A percentile compares a stretch with the other conserved stretches of the same genome.
phyloP scores from a whole-genome alignment of 148 eudicot species.

The Agrostemma githago region DNA sequence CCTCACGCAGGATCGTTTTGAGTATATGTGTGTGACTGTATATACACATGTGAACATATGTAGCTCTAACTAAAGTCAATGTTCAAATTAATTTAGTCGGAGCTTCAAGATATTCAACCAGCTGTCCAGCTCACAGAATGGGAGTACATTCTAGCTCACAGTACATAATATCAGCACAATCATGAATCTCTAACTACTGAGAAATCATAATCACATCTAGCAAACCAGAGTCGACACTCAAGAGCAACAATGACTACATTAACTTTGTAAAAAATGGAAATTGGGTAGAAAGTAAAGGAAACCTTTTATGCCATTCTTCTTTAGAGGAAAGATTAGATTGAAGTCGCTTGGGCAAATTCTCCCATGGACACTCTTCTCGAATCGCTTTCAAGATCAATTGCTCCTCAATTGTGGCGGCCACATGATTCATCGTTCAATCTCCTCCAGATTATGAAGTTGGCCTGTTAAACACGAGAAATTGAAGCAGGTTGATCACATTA shows the following conservation, averaged over 20 bases:
- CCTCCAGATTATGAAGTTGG: not conserved
- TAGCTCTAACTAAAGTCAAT: not conserved
- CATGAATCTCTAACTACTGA: not conserved
- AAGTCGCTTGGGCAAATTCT: slow-evolving; percentile 77
- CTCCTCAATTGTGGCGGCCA: slow-evolving; percentile 72
- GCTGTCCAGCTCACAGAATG: not conserved
- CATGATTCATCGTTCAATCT: slow-evolving; percentile 48
- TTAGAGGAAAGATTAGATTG: slow-evolving; percentile 63
- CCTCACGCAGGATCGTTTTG: not conserved
- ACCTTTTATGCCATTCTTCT: slow-evolving; percentile 99
- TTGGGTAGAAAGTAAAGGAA: not conserved
- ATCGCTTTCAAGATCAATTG: slow-evolving; percentile 77
- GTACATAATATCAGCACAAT: not conserved
- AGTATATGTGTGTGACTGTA: too few species aligned
- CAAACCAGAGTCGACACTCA: not conserved
- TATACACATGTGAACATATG: not conserved
- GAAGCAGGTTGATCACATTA: not conserved
- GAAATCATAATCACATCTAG: not conserved
- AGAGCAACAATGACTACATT: slow-evolving; percentile 1
- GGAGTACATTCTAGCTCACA: not conserved
- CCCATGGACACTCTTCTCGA: slow-evolving; percentile 81
- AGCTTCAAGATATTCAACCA: slow-evolving; percentile 2
- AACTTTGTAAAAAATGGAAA: not conserved
- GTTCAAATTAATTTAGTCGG: not conserved
- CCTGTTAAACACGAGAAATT: slow-evolving; percentile 15